Conservation (phyloP, 257 asterid species). For the Ballota nigra region DNA sequence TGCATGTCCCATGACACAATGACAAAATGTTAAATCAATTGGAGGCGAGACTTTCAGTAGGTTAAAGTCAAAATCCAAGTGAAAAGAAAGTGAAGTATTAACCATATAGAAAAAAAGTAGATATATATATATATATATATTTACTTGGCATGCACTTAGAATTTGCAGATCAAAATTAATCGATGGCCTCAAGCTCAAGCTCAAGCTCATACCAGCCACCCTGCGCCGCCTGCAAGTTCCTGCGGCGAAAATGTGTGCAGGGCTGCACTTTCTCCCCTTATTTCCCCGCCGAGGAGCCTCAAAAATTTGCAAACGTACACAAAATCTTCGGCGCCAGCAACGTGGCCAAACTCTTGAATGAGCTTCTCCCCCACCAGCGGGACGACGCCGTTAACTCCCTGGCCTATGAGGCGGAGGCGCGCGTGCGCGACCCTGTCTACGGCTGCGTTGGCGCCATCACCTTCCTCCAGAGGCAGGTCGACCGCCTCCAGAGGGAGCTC, state of each 20-base stretch:
- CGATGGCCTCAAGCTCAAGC: no score
- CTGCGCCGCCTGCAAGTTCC: neutral
- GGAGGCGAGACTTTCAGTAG: neutral
- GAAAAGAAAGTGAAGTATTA: neutral
- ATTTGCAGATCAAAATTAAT: no score
- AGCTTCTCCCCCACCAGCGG: neutral
- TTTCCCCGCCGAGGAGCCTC: neutral
- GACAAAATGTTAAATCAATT: neutral
- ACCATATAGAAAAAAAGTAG: neutral
- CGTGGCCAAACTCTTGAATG: neutral
- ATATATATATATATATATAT: no score
- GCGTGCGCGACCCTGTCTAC: neutral
- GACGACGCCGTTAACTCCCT: neutral
- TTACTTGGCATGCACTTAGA: no score
- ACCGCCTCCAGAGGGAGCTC: neutral
- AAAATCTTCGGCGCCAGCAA: neutral
- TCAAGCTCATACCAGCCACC: neutral
- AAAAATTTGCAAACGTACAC: neutral
- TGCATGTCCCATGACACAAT: no score
- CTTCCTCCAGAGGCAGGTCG: neutral
- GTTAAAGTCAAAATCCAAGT: neutral
- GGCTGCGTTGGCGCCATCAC: neutral
- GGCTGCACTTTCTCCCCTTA: neutral
- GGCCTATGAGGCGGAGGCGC: neutral
- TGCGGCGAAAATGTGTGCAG: neutral